These are phyloP conservation scores for Camelina hispida DNA, from an alignment of 345 rosid genomes.

Conservation along the genomic window DNA sequence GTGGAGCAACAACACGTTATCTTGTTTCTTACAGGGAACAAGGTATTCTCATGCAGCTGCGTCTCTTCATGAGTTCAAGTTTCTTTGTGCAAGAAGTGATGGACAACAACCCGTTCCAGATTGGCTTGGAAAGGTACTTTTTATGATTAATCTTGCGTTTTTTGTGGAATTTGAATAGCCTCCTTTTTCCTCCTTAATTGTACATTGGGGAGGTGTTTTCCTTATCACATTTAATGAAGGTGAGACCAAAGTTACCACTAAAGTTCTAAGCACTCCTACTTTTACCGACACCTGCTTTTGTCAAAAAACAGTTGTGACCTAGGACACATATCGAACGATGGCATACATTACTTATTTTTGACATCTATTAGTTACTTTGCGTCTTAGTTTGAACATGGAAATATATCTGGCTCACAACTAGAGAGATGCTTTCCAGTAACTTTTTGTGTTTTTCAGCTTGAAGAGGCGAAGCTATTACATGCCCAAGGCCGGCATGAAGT, in stretches of 20 bases:
- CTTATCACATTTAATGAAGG: conserved; percentile 14
- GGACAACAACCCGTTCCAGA: conserved; percentile 56
- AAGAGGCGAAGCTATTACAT: conserved; percentile 91
- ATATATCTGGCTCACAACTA: conserved; percentile 15
- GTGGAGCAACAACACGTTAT: conserved; percentile 29
- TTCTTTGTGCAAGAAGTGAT: conserved; percentile 53
- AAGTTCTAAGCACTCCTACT: conserved; percentile 18
- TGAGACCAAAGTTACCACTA: conserved; percentile 18
- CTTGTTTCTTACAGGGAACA: conserved; percentile 63
- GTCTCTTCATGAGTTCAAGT: conserved; percentile 84
- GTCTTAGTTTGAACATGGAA: conserved; percentile 11
- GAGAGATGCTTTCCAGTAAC: conserved; percentile 23
- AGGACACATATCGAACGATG: background rate
- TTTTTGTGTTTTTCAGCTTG: conserved; percentile 63
- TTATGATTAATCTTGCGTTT: conserved; percentile 28
- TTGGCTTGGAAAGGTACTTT: conserved; percentile 90
- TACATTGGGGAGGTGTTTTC: conserved; percentile 21
- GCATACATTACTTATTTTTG: conserved; percentile 19
- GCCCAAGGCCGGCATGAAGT: conserved; percentile 94
- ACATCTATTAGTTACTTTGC: conserved; percentile 24
- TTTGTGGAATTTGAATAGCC: conserved; percentile 20
- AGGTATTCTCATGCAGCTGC: conserved; percentile 90
- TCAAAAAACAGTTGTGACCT: conserved; percentile 30
- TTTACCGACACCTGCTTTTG: conserved; percentile 1
- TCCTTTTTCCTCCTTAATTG: conserved; percentile 20